These are phyloP conservation scores for Metschnikowia bowlesiae DNA, from an alignment of 805 yeast genomes.

Conservation along the genomic window DNA sequence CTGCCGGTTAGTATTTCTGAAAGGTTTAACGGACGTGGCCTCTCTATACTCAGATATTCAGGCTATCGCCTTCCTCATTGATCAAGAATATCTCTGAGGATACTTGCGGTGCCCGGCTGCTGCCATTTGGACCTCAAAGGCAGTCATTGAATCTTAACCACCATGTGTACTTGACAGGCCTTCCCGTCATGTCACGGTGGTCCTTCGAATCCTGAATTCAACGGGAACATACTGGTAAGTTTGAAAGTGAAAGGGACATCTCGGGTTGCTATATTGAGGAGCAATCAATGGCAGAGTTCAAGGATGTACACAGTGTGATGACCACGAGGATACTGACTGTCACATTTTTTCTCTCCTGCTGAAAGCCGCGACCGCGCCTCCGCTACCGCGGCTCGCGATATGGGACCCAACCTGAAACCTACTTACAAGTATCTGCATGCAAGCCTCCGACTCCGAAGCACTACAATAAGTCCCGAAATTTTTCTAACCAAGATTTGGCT, in stretches of 20 bases:
- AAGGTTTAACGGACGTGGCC: neutral
- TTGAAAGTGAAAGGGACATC: slow-evolving; percentile 32
- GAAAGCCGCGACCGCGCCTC: slow-evolving; percentile 4
- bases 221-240: slow-evolving; percentile 33
- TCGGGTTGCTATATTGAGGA: neutral
- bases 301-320: neutral
- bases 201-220: neutral
- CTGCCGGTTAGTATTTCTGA: slow-evolving; percentile 5
- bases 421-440: neutral
- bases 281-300: neutral
- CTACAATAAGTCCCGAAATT: too few relatives aligned
- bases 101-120: neutral
- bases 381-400: neutral
- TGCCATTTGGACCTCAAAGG: neutral
- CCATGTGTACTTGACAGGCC: neutral
- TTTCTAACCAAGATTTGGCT: too few relatives aligned
- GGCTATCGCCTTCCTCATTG: neutral
- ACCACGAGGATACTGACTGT: neutral
- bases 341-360: slow-evolving; percentile 1
- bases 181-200: neutral
- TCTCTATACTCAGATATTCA: neutral
- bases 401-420: neutral
- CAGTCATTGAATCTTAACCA: neutral
- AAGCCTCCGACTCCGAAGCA: too few relatives aligned
- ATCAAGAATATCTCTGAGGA: too few relatives aligned